These are phyloP conservation scores for Entrophospora sp. DNA, from an alignment of 192 early-diverging fungal genomes.

Conservation along the genomic window DNA sequence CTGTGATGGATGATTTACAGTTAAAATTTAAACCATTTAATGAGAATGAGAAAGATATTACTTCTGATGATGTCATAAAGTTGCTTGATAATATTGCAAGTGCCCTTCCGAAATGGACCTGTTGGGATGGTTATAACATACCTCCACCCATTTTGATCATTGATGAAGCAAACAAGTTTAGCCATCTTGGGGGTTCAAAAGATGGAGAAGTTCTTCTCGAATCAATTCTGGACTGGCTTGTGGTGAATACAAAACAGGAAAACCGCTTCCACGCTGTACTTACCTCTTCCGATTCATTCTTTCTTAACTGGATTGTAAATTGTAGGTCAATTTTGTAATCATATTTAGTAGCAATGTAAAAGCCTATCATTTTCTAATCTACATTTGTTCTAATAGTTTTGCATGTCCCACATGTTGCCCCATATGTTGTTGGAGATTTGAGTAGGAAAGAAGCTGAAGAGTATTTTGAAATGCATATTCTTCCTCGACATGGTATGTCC, in stretches of 20 bases:
- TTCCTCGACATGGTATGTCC: not conserved
- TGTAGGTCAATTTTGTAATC: not conserved
- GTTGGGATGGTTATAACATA: not conserved
- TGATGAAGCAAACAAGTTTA: not conserved
- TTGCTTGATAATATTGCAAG: not conserved
- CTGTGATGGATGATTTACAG: no score
- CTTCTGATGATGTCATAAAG: not conserved
- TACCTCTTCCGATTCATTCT: not conserved
- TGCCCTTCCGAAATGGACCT: not conserved
- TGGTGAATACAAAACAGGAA: not conserved
- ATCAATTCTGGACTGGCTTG: not conserved
- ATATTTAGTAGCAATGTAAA: not conserved
- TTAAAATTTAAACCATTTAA: no score
- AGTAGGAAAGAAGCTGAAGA: not conserved
- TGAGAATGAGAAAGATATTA: no score
- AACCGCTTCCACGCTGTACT: not conserved
- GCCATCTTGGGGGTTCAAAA: not conserved
- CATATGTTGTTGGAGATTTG: not conserved
- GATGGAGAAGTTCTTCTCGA: not conserved
- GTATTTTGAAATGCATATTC: not conserved
- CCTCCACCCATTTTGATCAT: not conserved
- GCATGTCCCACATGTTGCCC: not conserved
- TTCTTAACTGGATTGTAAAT: not conserved
- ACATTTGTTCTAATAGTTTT: not conserved
- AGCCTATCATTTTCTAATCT: not conserved